Base-by-base conservation (phyloP, 805 yeast genomes). In the Kodamaea fukazawae region DNA sequence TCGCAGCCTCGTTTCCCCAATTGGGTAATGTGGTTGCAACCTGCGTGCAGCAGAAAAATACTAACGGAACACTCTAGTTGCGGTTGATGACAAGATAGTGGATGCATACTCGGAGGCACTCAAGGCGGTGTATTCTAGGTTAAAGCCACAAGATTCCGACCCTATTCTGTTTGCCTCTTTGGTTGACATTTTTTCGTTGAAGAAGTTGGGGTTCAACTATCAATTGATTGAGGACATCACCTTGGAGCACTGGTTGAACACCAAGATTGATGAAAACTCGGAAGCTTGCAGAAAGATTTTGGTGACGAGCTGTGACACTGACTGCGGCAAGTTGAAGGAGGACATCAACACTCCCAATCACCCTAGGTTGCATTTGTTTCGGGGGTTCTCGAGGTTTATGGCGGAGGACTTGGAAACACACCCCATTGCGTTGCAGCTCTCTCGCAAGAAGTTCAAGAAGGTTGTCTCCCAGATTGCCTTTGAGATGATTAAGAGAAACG, bases 401-500 rank as follows among this genome's bases (percentile, higher is more conserved):
- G 60, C 62, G 45, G 83, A 78, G 48, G 84, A 79, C 50, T 63
- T 79, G 48, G 55, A 58, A n/a, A 51, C 60, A 22, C 70, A 77
- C 39, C 61, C 70, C 4, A 57, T 55, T 32, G 68, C 73, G 33
- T 44, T 58, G 17, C 46, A 48, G 7, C 41, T 63, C 34, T 75
- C 81, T 0, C 70, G 65, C 38, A 76, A 75, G 55, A 62, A 63
- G 36, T 73, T 68, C 55, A 77, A 77, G 49, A 76, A 75, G 54
- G 55, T 65, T 16, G 71, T 75, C 13, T 65, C 81, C 1, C 68
- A 67, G 42, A 75, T 78, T 32, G 81, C 83, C 1, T 78, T 77
- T 54, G 82, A 78, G 51, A 79, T 79, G 83, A 79, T 79, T 44
- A 76, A 71, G 46, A 61, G 83, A 47, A 79, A 79, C 51, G 84